Percentiles rank a stretch among this genome's conserved stretches.
Evolutionary conservation across 495 filamentous ascomycete species (phyloP).

Genomic region (Chaetomium fimeti): DNA sequence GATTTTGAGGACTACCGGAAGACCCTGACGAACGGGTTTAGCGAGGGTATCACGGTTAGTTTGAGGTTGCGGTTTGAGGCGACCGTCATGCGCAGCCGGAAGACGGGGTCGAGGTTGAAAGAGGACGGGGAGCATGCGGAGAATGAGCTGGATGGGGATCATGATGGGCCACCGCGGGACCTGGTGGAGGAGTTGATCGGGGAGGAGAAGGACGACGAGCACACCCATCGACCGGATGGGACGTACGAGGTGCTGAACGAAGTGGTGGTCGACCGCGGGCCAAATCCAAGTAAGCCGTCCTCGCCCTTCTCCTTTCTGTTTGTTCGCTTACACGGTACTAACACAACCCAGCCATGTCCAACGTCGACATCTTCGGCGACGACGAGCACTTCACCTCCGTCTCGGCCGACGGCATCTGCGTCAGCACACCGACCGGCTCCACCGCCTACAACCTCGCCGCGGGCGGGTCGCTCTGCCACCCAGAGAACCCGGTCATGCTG

Average conservation of each 20-base stretch:
- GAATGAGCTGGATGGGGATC: conserved; percentile 35
- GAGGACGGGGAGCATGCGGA: conserved; percentile 25
- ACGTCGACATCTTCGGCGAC: conserved; percentile 89
- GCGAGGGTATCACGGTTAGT: conserved; percentile 84
- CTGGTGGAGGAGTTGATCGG: conserved; percentile 89
- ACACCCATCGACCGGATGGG: conserved; percentile 76
- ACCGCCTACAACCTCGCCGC: conserved; percentile 98
- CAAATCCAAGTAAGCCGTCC: conserved; percentile 69
- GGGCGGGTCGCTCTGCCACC: conserved; percentile 91
- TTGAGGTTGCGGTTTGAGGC: conserved; percentile 87
- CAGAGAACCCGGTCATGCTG: conserved; percentile 95
- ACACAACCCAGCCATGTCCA: conserved; percentile 65
- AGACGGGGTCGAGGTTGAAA: conserved; percentile 27
- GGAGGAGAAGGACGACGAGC: conserved; percentile 72
- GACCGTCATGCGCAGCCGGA: conserved; percentile 85
- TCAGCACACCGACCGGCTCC: conserved; percentile 87
- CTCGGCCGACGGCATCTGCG: conserved; percentile 83
- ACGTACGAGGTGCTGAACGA: conserved; percentile 92
- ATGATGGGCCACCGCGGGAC: conserved; percentile 50
- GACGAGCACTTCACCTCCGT: conserved; percentile 91
- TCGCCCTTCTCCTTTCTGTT: not conserved
- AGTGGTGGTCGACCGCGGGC: conserved; percentile 84
- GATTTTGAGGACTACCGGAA: conserved; percentile 73
- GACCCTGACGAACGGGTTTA: conserved; percentile 69
- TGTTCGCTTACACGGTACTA: conserved; percentile 14